A percentile compares a stretch with the other conserved stretches of the same genome.
These are phyloP conservation scores for Thalia dealbata DNA, from an alignment of 176 grass and related monocot species.

Conservation along the genomic window DNA sequence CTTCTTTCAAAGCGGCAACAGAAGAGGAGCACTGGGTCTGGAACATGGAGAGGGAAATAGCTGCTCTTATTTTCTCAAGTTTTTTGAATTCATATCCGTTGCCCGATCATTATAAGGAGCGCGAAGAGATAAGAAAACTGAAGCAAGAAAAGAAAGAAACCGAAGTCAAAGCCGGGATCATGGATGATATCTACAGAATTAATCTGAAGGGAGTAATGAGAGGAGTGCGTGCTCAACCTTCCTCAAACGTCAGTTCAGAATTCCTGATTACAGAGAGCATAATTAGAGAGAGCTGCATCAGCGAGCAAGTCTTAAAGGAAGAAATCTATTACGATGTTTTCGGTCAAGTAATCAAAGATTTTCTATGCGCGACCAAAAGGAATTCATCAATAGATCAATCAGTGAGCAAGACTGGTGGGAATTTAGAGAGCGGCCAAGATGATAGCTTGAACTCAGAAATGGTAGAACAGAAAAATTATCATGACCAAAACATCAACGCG, in stretches of 20 bases:
- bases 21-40: constrained; percentile 37
- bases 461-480: not conserved
- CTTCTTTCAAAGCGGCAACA: constrained; percentile 17
- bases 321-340: constrained; percentile 15
- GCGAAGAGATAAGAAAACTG: constrained; percentile 17
- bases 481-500: not conserved
- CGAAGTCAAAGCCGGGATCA: constrained; percentile 22
- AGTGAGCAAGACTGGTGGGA: too few species aligned
- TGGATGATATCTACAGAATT: constrained; percentile 16
- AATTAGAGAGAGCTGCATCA: constrained; percentile 12
- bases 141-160: constrained; percentile 19
- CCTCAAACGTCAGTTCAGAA: constrained; percentile 9
- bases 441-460: not conserved
- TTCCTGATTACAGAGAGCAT: constrained; percentile 16
- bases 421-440: not conserved
- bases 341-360: constrained; percentile 25
- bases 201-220: constrained; percentile 15
- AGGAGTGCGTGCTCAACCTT: not conserved
- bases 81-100: constrained; percentile 11
- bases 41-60: constrained; percentile 40
- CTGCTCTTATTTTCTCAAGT: constrained; percentile 16
- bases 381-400: too few species aligned
- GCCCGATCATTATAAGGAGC: too few species aligned
- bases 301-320: constrained; percentile 23
- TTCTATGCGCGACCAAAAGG: not conserved